Conservation (phyloP, 148 eudicot species). For the Chenopodium album region DNA sequence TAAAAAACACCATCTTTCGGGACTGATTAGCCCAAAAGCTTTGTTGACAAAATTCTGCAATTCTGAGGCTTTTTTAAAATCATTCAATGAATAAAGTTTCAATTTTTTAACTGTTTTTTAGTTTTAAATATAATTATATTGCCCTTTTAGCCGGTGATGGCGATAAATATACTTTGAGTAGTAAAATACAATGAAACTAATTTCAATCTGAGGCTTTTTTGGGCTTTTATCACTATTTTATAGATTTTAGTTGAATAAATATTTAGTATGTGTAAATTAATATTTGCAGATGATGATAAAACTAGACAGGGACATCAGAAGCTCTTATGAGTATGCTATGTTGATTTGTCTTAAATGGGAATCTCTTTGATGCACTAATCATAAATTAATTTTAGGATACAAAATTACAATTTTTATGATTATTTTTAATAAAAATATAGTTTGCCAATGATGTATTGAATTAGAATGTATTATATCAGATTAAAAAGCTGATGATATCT, state of each 20-base stretch:
- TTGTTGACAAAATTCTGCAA: conserved; percentile 34
- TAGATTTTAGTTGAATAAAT: neutral
- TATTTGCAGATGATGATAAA: conserved; percentile 30
- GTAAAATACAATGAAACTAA: conserved; percentile 32
- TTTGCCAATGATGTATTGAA: conserved; percentile 20
- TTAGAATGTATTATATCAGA: conserved; percentile 19
- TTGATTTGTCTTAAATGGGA: conserved; percentile 40
- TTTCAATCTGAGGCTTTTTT: conserved; percentile 31
- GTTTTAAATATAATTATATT: too few relatives aligned
- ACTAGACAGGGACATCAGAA: conserved; percentile 46
- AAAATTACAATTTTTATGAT: too few relatives aligned
- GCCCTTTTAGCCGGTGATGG: conserved; percentile 28
- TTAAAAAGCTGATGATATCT: conserved; percentile 8
- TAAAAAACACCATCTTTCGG: conserved; percentile 41
- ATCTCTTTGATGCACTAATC: conserved; percentile 34
- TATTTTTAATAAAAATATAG: too few relatives aligned
- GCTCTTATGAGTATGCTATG: conserved; percentile 7
- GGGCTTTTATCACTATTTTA: neutral
- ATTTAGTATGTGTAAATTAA: neutral
- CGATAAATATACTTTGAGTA: conserved; percentile 41
- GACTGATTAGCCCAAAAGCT: conserved; percentile 25
- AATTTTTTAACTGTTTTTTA: too few relatives aligned
- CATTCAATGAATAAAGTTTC: too few relatives aligned
- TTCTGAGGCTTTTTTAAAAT: conserved; percentile 28
- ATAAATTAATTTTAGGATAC: too few relatives aligned